phyloP scores from a whole-genome alignment of 1,139 yeast species.

The Casaregolazyma suthepensis region DNA sequence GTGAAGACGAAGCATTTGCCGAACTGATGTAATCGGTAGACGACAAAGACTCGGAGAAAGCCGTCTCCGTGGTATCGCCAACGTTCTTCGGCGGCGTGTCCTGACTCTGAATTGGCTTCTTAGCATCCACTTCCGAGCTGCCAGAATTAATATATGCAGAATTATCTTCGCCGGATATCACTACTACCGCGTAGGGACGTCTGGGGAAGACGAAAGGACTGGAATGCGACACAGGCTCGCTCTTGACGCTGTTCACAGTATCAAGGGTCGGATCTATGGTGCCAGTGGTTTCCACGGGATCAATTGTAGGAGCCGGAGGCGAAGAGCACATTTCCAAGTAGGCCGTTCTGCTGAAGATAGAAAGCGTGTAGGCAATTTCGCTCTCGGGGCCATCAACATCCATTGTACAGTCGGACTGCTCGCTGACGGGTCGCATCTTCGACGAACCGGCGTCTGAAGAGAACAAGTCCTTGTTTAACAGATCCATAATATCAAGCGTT shows the following conservation, averaged over 20 bases:
- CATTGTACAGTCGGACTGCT: background rate
- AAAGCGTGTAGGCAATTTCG: background rate
- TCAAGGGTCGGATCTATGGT: background rate
- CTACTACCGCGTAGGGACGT: background rate
- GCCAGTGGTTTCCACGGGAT: background rate
- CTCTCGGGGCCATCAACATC: background rate
- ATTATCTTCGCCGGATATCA: background rate
- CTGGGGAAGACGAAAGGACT: background rate
- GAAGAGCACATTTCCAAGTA: background rate
- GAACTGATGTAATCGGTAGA: background rate
- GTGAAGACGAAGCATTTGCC: background rate
- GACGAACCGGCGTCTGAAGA: background rate
- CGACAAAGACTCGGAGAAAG: background rate
- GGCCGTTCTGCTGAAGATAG: background rate
- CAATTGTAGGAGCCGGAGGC: conserved; percentile 2
- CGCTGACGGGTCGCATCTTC: background rate
- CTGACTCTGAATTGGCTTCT: background rate
- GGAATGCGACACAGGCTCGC: background rate
- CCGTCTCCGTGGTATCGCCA: background rate
- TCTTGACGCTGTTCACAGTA: background rate
- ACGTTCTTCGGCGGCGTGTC: background rate
- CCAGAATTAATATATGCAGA: background rate
- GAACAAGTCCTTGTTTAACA: background rate
- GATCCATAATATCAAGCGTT: background rate
- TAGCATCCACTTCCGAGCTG: background rate